phyloP scores from a whole-genome alignment of 1,139 yeast genomes.

The Magnusiomyces paraingens region DNA sequence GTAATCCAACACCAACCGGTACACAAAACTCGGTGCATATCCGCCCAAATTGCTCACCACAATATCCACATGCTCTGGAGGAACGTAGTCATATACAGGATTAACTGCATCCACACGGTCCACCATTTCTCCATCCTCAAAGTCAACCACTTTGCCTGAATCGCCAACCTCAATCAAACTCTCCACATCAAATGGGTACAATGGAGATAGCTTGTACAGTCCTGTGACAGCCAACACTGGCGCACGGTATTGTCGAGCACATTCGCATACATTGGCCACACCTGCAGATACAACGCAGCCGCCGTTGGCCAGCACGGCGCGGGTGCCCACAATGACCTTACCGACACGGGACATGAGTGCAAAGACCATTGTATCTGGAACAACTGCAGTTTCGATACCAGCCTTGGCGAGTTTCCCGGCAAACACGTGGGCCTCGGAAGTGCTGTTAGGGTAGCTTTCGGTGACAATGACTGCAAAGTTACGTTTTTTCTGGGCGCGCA shows the following conservation, averaged over 20 bases:
- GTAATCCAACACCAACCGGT: slow-evolving; percentile 91
- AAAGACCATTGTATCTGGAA: slow-evolving; percentile 88
- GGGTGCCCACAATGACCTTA: slow-evolving; percentile 87
- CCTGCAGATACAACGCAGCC: slow-evolving; percentile 90
- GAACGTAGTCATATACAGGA: slow-evolving; percentile 86
- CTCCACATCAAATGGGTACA: slow-evolving; percentile 88
- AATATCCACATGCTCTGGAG: slow-evolving; percentile 92
- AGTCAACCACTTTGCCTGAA: slow-evolving; percentile 73
- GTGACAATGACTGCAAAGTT: slow-evolving; percentile 88
- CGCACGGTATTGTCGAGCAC: slow-evolving; percentile 90
- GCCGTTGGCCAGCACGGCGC: slow-evolving; percentile 92
- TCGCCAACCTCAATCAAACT: slow-evolving; percentile 90
- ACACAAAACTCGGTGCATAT: slow-evolving; percentile 91
- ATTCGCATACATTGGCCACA: slow-evolving; percentile 87
- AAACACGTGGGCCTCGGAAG: slow-evolving; percentile 65
- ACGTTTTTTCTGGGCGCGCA: slow-evolving; percentile 84
- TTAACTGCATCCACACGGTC: slow-evolving; percentile 80
- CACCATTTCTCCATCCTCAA: slow-evolving; percentile 52
- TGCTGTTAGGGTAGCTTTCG: slow-evolving; percentile 87
- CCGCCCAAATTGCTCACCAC: slow-evolving; percentile 96
- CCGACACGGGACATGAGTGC: slow-evolving; percentile 98
- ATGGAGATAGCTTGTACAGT: slow-evolving; percentile 83
- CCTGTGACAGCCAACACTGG: slow-evolving; percentile 97
- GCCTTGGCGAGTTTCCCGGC: slow-evolving; percentile 76
- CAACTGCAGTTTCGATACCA: slow-evolving; percentile 81